Evolutionary conservation across 176 grass and related monocot species (phyloP).

Genomic region (Luzula sylvatica): DNA sequence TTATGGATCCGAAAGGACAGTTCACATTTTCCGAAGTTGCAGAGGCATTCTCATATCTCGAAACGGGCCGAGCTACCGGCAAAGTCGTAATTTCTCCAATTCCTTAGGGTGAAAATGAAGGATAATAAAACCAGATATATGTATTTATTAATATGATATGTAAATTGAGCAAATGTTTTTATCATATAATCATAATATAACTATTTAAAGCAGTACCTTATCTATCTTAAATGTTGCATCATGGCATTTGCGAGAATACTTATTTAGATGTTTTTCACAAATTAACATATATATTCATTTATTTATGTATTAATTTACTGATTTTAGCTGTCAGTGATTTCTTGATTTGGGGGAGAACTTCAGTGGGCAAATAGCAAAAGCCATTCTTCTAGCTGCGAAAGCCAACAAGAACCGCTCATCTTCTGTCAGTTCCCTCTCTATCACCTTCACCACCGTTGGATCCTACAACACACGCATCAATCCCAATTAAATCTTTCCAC

Average conservation of each 20-base stretch:
- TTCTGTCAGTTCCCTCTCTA: constrained; percentile 73
- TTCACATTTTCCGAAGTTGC: constrained; percentile 63
- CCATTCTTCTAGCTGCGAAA: constrained; percentile 71
- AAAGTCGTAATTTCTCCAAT: constrained; percentile 76
- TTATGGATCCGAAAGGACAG: constrained; percentile 45
- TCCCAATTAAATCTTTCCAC: no score
- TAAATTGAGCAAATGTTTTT: no score
- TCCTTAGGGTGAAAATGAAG: constrained; percentile 26
- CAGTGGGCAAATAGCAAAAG: constrained; percentile 80
- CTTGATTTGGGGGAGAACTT: constrained; percentile 70
- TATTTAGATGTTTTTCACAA: no score
- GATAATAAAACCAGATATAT: no score
- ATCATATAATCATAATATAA: no score
- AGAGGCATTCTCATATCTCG: constrained; percentile 80
- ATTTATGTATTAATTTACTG: no score
- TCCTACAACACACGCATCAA: constrained; percentile 47
- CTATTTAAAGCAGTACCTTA: no score
- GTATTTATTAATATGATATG: no score
- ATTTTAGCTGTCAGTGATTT: neutral
- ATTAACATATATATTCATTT: no score
- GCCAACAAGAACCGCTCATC: constrained; percentile 74
- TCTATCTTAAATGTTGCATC: no score
- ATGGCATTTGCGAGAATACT: no score
- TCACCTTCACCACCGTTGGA: constrained; percentile 60
- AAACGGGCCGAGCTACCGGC: constrained; percentile 63